These are phyloP conservation scores for Magnolia officinalis DNA, from an alignment of 164 flowering plant species.

Conservation along the genomic window DNA sequence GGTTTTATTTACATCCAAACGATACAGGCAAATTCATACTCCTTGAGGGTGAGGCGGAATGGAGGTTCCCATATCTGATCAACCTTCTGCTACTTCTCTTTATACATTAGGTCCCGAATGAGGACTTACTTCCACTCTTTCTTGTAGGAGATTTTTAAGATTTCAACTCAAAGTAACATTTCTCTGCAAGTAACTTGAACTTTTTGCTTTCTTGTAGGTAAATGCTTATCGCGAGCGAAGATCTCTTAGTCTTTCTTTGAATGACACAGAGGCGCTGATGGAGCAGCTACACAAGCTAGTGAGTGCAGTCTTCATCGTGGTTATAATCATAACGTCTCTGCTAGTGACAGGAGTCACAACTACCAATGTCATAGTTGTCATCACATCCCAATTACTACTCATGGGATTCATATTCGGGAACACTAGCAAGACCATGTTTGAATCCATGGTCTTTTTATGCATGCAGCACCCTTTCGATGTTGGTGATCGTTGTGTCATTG, in stretches of 20 bases:
- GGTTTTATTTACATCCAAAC: too few species aligned
- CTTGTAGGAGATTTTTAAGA: too few species aligned
- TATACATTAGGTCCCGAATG: too few species aligned
- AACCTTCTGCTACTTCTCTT: too few species aligned
- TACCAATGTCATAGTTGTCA: slow-evolving; percentile 31
- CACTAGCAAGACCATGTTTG: slow-evolving; percentile 49
- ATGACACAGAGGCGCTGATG: slow-evolving; percentile 59
- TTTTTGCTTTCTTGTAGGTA: slow-evolving; percentile 26
- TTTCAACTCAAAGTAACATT: not conserved
- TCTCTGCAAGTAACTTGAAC: not conserved
- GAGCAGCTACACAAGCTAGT: slow-evolving; percentile 51
- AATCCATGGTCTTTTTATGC: slow-evolving; percentile 53
- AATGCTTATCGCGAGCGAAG: slow-evolving; percentile 42
- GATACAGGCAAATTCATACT: too few species aligned
- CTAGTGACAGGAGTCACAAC: slow-evolving; percentile 51
- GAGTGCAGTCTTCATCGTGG: slow-evolving; percentile 25
- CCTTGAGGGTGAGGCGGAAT: too few species aligned
- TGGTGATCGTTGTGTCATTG: slow-evolving; percentile 59
- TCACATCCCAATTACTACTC: slow-evolving; percentile 41
- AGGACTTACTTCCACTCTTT: too few species aligned
- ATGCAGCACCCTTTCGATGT: slow-evolving; percentile 63
- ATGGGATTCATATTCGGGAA: slow-evolving; percentile 44
- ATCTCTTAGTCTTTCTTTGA: slow-evolving; percentile 43
- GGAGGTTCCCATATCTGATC: too few species aligned
- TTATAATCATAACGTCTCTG: slow-evolving; percentile 33